phyloP scores from a whole-genome alignment of 345 rosid genomes.

The Eucalyptus regnans region DNA sequence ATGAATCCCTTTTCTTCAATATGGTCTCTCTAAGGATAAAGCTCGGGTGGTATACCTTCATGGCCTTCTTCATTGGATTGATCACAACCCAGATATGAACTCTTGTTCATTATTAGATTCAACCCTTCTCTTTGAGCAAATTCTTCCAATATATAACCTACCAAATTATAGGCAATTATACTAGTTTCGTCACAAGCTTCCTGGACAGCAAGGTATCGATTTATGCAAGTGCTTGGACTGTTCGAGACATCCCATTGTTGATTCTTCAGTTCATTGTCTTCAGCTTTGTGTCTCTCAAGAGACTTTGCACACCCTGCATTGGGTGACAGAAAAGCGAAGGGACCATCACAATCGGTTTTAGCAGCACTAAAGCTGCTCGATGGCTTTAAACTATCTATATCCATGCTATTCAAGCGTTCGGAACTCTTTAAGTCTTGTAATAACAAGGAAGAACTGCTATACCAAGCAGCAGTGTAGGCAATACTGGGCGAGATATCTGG shows the following conservation, averaged over 20 bases:
- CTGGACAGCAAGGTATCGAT: constrained; percentile 61
- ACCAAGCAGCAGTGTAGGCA: constrained; percentile 4
- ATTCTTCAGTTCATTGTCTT: constrained; percentile 1
- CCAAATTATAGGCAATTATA: constrained; percentile 52
- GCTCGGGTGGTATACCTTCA: constrained; percentile 16
- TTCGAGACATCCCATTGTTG: constrained; percentile 1
- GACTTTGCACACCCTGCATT: not conserved
- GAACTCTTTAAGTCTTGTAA: constrained; percentile 4
- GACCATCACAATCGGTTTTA: not conserved
- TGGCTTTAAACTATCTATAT: constrained; percentile 3
- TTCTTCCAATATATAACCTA: constrained; percentile 43
- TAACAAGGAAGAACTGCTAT: constrained; percentile 3
- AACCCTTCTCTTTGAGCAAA: constrained; percentile 29
- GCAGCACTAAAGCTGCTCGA: not conserved
- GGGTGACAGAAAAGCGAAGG: not conserved
- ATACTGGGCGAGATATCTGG: not conserved
- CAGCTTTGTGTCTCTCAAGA: constrained; percentile 10
- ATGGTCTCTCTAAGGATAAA: not conserved
- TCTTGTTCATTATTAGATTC: constrained; percentile 12
- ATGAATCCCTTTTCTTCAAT: not conserved
- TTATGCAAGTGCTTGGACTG: constrained; percentile 10
- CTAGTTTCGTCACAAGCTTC: constrained; percentile 65
- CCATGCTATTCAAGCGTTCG: not conserved
- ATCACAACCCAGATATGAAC: constrained; percentile 38
- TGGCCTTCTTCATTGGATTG: constrained; percentile 15